Evolutionary conservation across 202 grass and related monocot genomes (phyloP).

Genomic region (Schoenoplectus tabernaemontani): DNA sequence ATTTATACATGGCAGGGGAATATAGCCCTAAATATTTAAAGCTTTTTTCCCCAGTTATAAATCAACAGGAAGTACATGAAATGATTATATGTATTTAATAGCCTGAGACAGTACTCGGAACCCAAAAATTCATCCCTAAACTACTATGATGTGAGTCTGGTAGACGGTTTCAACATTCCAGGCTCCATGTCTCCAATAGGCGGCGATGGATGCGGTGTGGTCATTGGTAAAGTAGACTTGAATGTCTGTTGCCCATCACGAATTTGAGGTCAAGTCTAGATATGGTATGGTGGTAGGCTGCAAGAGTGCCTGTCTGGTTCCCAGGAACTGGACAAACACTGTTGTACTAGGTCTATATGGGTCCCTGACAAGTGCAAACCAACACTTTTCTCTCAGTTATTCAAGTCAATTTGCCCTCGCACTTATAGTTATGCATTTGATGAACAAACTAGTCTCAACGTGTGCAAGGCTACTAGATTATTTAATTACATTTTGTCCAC

Average conservation of each 20-base stretch:
- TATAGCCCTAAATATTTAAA: background rate
- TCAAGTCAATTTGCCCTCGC: conserved; percentile 78
- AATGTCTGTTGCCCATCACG: conserved; percentile 61
- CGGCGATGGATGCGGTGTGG: conserved; percentile 57
- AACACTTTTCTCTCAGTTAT: conserved; percentile 58
- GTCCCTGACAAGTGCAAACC: conserved; percentile 44
- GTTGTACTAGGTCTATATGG: conserved; percentile 64
- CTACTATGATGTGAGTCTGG: conserved; percentile 80
- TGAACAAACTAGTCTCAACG: conserved; percentile 46
- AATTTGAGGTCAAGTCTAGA: conserved; percentile 40
- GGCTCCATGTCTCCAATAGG: conserved; percentile 59
- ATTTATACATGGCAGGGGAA: background rate
- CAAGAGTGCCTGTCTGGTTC: conserved; percentile 65
- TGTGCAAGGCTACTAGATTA: conserved; percentile 58
- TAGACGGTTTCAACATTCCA: conserved; percentile 75
- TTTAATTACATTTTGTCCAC: conserved; percentile 76
- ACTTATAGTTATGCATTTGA: conserved; percentile 89
- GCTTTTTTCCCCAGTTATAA: background rate
- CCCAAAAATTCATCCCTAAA: conserved; percentile 32
- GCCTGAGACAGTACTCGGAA: conserved; percentile 68
- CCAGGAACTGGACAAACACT: conserved; percentile 56
- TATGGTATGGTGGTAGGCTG: conserved; percentile 54
- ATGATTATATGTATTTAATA: background rate
- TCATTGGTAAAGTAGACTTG: conserved; percentile 42
- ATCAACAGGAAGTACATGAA: background rate